Base-by-base conservation (phyloP, 2,329 filamentous ascomycete genomes). In the Diplocarpon rosae region DNA sequence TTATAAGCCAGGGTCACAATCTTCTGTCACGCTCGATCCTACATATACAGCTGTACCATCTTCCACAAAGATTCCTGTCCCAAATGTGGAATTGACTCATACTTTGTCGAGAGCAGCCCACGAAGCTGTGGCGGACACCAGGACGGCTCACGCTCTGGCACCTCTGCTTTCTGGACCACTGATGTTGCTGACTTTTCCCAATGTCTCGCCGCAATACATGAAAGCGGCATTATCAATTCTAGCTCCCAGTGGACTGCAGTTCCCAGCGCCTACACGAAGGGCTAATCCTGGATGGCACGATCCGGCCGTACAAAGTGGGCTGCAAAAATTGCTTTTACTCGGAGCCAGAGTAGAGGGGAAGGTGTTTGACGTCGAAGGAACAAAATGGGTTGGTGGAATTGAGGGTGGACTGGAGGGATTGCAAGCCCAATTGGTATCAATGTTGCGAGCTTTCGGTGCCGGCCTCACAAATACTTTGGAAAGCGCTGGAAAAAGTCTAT, bases 311-410 rank as follows among this genome's bases (percentile, higher is more conserved):
- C 89, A 95, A 65, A 76, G 69, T 52, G 92, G 85, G 7, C 63
- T 98, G 55, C 79, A 87, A 59, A 98, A 98, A 68, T 66, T 98
- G 51, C 71, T 94, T 63, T 66, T 98, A 29, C 68, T 98, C 12
- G 92, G 88, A 42, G 89, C 89, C 12, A 74, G 92, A 41, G 76
- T 95, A 27, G 92, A 98, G 60, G 85, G 85, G 51, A 82, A 61
- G 49, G 56, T 66, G 2, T 56, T 67, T 33, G 59, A 60, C 50
- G 47, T 60, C 10, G 63, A 65, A 7, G 59, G 58, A 8, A 70
- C 72, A 24, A 77, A 72, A 58, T 85, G 81, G 81, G 73, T 82
- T 36, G 76, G 87, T 46, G 73, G 82, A 30, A 93, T 96, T 56
- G 71, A 83, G 54, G 87, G 86, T 48, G 87, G 89, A 32, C 63